A percentile compares a stretch with the other conserved stretches of the same genome.
Conservation (phyloP, 78 protist species). For the Corallochytrium limacisporum region DNA sequence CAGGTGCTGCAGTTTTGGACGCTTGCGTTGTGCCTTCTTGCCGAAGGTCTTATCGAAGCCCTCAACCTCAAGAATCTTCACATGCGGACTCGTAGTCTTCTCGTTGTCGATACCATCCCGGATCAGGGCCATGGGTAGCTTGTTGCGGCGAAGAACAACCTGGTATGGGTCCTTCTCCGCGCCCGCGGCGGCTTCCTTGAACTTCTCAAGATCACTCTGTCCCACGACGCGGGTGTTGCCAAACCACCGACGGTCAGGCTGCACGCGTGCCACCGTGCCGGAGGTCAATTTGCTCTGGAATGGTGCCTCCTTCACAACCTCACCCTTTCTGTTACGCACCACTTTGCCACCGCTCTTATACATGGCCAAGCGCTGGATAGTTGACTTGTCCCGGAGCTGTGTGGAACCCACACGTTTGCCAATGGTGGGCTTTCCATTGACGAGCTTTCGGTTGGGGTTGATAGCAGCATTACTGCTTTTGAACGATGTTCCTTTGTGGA, state of each 20-base stretch:
- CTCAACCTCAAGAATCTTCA: conserved; percentile 45
- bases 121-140: conserved; percentile 55
- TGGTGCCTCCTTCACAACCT: background rate
- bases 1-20: conserved; percentile 44
- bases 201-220: conserved; percentile 34
- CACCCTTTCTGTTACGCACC: conserved; percentile 7
- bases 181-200: conserved; percentile 39
- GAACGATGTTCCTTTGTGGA: too few species aligned
- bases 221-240: conserved; percentile 59
- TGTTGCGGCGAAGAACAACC: conserved; percentile 27
- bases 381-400: background rate
- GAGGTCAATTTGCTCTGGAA: background rate
- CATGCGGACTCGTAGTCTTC: background rate
- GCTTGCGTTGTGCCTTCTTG: conserved; percentile 51
- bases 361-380: conserved; percentile 39
- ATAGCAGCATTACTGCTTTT: too few species aligned
- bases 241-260: conserved; percentile 67
- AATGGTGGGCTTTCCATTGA: too few species aligned
- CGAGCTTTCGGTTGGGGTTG: too few species aligned
- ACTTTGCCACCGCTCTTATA: conserved; percentile 19
- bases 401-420: too few species aligned
- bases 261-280: conserved; percentile 5
- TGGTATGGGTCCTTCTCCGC: conserved; percentile 55
- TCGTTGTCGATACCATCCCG: background rate
- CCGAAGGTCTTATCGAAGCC: conserved; percentile 81